These are phyloP conservation scores for Protea cynaroides DNA, from an alignment of 164 flowering plant species.

Conservation along the genomic window DNA sequence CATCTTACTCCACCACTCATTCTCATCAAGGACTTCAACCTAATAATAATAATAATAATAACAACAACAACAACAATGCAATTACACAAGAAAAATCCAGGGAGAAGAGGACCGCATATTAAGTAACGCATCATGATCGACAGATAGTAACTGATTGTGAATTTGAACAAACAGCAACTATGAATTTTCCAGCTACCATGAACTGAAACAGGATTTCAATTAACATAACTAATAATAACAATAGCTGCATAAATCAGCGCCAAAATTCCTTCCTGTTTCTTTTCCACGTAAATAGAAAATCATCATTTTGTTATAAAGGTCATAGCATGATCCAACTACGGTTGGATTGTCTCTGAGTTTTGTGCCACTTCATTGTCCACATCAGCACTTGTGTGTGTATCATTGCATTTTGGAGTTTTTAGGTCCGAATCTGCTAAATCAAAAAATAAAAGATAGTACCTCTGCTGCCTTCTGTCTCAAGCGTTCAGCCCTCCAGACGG, in stretches of 20 bases:
- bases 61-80: slow-evolving; percentile 1
- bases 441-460: slow-evolving; percentile 28
- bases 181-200: too few species aligned
- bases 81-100: slow-evolving; percentile 2
- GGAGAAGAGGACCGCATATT: neutral
- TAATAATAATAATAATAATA: slow-evolving; percentile 23
- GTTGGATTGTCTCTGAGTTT: too few species aligned
- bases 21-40: slow-evolving; percentile 68
- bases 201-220: neutral
- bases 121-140: neutral
- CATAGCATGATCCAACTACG: too few species aligned
- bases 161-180: too few species aligned
- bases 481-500: slow-evolving; percentile 89
- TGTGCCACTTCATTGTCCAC: too few species aligned
- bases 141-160: neutral
- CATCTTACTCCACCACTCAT: slow-evolving; percentile 81
- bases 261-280: too few species aligned
- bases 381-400: too few species aligned
- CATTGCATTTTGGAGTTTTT: too few species aligned
- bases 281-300: too few species aligned
- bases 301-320: too few species aligned
- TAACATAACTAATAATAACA: neutral
- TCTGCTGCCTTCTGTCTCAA: slow-evolving; percentile 54
- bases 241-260: neutral
- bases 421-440: too few species aligned